Percentiles rank a stretch among this genome's conserved stretches.
Conservation (phyloP, 2,329 filamentous ascomycete species). For the Penicillium sp. region DNA sequence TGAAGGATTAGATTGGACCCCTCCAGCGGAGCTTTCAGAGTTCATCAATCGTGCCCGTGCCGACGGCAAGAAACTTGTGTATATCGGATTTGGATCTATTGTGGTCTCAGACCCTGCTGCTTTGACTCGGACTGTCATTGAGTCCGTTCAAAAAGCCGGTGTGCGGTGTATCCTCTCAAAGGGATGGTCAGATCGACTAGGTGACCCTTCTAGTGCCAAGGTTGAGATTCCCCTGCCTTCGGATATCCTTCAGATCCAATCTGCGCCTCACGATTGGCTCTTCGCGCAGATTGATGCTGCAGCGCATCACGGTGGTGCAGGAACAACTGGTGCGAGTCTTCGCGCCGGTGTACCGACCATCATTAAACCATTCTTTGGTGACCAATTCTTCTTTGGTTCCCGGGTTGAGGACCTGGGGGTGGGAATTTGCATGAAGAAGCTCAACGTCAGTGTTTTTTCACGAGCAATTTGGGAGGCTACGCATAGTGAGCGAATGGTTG, state of each 20-base stretch:
- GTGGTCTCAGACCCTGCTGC: constrained; percentile 86
- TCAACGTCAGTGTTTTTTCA: constrained; percentile 83
- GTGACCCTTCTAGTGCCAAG: constrained; percentile 58
- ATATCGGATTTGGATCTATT: constrained; percentile 95
- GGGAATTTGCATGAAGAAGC: constrained; percentile 82
- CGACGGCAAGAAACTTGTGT: constrained; percentile 89
- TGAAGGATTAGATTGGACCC: constrained; percentile 68
- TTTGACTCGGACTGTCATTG: constrained; percentile 88
- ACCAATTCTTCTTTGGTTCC: constrained; percentile 93
- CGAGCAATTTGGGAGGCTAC: constrained; percentile 89
- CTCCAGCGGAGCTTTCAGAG: constrained; percentile 70
- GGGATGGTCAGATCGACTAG: constrained; percentile 88
- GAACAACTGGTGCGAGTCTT: constrained; percentile 90
- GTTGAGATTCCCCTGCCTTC: constrained; percentile 70
- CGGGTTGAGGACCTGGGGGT: constrained; percentile 92
- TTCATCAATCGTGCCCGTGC: constrained; percentile 82
- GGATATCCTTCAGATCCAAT: constrained; percentile 84
- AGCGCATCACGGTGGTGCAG: constrained; percentile 90
- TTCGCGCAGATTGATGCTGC: constrained; percentile 92
- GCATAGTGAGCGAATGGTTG: constrained; percentile 86
- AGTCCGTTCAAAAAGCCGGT: constrained; percentile 85
- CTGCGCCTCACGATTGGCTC: constrained; percentile 94
- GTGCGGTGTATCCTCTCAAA: constrained; percentile 94
- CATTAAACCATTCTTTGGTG: constrained; percentile 94
- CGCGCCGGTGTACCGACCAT: constrained; percentile 91